Evolutionary conservation across 768 basidiomycete genomes (phyloP).

Genomic region (Russula virescens): DNA sequence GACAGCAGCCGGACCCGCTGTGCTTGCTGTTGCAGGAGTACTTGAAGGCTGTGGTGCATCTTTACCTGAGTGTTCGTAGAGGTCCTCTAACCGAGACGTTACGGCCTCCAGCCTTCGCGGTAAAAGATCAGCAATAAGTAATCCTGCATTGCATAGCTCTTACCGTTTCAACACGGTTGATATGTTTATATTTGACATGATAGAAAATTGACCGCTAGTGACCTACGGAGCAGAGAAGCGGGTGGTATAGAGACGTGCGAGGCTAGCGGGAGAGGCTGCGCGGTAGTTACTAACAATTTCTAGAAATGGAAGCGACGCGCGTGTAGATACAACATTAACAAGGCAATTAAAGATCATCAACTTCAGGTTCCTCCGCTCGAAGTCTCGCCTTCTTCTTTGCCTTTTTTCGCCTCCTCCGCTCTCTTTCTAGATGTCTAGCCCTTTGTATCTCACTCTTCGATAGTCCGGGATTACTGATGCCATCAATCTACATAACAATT

Average conservation of each 20-base stretch:
- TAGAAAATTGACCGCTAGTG: background rate
- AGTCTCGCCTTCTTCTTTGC: conserved; percentile 27
- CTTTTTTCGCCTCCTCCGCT: conserved; percentile 33
- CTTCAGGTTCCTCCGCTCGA: conserved; percentile 3
- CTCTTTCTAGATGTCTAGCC: conserved; percentile 37
- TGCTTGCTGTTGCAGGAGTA: conserved; percentile 30
- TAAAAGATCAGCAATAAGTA: background rate
- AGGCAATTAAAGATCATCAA: background rate
- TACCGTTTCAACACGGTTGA: conserved; percentile 24
- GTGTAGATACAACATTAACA: background rate
- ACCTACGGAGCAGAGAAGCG: background rate
- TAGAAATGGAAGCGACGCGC: background rate
- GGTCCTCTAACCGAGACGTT: conserved; percentile 89
- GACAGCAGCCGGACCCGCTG: conserved; percentile 33
- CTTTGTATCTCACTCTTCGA: conserved; percentile 32
- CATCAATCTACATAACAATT: conserved; percentile 51
- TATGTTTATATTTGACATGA: conserved; percentile 24
- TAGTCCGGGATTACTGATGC: conserved; percentile 53
- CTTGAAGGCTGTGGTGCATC: conserved; percentile 25
- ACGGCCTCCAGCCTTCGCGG: conserved; percentile 77
- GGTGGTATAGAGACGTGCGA: background rate
- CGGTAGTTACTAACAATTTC: background rate
- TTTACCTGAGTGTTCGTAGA: conserved; percentile 41
- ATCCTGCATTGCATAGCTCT: background rate
- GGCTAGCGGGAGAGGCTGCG: no score